A percentile compares a stretch with the other conserved stretches of the same genome.
Evolutionary conservation across 1,284 basidiomycete genomes (phyloP).

Genomic region (Trametes sp.): DNA sequence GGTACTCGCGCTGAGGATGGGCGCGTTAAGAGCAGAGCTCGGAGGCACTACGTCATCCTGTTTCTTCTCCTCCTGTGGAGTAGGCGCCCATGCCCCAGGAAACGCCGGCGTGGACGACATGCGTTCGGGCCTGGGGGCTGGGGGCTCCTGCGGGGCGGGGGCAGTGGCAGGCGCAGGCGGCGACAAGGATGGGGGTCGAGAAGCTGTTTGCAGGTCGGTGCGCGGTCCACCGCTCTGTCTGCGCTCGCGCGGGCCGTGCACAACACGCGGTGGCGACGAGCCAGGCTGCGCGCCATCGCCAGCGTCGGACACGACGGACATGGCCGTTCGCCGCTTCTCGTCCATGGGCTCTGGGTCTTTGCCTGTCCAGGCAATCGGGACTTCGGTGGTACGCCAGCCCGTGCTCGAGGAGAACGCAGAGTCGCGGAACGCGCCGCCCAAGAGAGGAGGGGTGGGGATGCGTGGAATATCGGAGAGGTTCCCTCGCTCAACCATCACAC

Average conservation of each 20-base stretch:
- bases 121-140: neutral
- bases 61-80: slow-evolving; percentile 38
- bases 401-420: slow-evolving; percentile 45
- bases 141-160: slow-evolving; percentile 13
- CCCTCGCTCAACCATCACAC: slow-evolving; percentile 6
- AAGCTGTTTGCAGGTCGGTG: slow-evolving; percentile 8
- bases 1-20: slow-evolving; percentile 21
- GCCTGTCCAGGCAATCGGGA: slow-evolving; percentile 46
- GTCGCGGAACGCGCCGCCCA: slow-evolving; percentile 46
- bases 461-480: slow-evolving; percentile 29
- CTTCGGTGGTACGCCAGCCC: slow-evolving; percentile 39
- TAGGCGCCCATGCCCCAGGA: slow-evolving; percentile 36
- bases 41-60: slow-evolving; percentile 37
- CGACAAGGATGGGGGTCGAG: slow-evolving; percentile 11
- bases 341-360: slow-evolving; percentile 33
- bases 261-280: slow-evolving; percentile 18
- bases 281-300: slow-evolving; percentile 19
- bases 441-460: slow-evolving; percentile 42
- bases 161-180: slow-evolving; percentile 7
- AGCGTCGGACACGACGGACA: slow-evolving; percentile 16
- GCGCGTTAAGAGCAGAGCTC: slow-evolving; percentile 1
- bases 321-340: slow-evolving; percentile 11
- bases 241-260: slow-evolving; percentile 30
- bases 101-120: slow-evolving; percentile 24
- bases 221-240: slow-evolving; percentile 24